Evolutionary conservation across 805 yeast genomes (phyloP), one percentile per base, ranked within the genome.

Genomic region (Zygotorulaspora danielsina): DNA sequence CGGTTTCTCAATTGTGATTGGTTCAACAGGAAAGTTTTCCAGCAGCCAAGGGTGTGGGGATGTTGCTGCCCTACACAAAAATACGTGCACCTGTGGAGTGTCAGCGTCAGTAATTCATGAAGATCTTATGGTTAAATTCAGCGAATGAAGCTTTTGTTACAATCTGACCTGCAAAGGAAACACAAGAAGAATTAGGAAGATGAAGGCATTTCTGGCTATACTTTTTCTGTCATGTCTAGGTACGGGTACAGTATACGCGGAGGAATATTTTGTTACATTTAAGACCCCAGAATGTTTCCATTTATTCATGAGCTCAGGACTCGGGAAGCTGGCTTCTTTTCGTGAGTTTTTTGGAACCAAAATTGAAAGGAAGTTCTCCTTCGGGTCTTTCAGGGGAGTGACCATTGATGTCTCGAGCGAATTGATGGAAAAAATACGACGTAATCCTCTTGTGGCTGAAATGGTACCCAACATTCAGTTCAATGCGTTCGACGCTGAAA

Each of bases 331-430:
- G 3, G 45, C 50, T 15, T 44, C 45, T n/a, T 38, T 60, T 6
- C 53, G 64, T 22, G 64, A 73, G 72, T 76, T 51, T 61, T 72
- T 37, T 57, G 75, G 45, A 65, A 71, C 26, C 59, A 71, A 52
- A 28, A 57, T 84, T 19, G 65, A 69, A 9, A 69, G 72, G 39
- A 66, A 74, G 9, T 78, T 78, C 48, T 70, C 83, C 0, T 77
- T 86, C 53, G 94, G 94, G 1, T 71, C 70, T 16, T 82, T 84
- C 54, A 76, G 74, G 47, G 94, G 84, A 0, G 75, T 87, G 45
- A 71, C 81, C 0, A 87, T 88, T 1, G 71, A 71, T 39, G 76
- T 81, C 55, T 66, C 79, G 8, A 57, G 62, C 19, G 75, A 66
- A 8, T 65, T 72, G 1, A 50, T 76, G 25, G 70, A 67, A 6